These are phyloP conservation scores for Micractinium conductrix DNA, from an alignment of 139 green algal species.

Conservation along the genomic window DNA sequence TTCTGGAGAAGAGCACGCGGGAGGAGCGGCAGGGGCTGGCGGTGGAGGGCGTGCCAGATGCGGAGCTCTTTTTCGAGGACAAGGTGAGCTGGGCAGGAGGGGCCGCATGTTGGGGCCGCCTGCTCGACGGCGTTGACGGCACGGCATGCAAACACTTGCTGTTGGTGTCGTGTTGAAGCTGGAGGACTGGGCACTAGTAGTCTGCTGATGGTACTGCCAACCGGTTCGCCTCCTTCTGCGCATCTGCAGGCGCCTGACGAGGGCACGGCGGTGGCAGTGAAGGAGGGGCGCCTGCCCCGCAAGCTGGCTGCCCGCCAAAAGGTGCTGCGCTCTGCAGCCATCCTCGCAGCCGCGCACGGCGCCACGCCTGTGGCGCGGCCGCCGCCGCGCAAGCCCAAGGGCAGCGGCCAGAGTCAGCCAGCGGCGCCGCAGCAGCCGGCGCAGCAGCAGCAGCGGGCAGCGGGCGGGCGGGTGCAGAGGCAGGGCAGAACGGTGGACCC, in stretches of 20 bases:
- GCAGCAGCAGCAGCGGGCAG: slow-evolving; percentile 22
- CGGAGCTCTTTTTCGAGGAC: slow-evolving; percentile 81
- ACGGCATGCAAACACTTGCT: no score
- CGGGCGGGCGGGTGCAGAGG: neutral
- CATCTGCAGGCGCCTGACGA: slow-evolving; percentile 14
- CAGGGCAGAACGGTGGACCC: neutral
- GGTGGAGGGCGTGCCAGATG: slow-evolving; percentile 65
- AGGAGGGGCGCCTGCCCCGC: neutral
- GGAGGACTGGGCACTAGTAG: no score
- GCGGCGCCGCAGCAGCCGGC: neutral
- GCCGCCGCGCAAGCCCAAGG: slow-evolving; percentile 22
- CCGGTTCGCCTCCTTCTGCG: neutral
- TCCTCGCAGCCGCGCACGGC: slow-evolving; percentile 31
- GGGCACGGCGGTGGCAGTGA: neutral
- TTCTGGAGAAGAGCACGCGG: slow-evolving; percentile 57
- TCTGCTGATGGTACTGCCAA: no score
- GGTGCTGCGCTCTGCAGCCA: slow-evolving; percentile 36
- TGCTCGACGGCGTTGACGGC: no score
- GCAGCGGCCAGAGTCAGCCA: neutral
- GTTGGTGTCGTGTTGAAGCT: no score
- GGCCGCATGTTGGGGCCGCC: no score
- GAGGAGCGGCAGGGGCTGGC: slow-evolving; percentile 59
- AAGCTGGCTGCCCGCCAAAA: slow-evolving; percentile 35
- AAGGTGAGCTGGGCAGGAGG: slow-evolving; percentile 64
- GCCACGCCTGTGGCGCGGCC: slow-evolving; percentile 15